Evolutionary conservation across 306 rosid genomes (phyloP).

Genomic region (cucumber (Cucumis sativus)): Cucumber_9930_V3 NC_026659.2:496001-496500

Average conservation of each 20-base stretch:
- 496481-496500: no score
- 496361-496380: background rate
- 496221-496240: slow-evolving; percentile 84
- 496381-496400: background rate
- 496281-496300: background rate
- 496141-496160: slow-evolving; percentile 72
- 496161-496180: slow-evolving; percentile 85
- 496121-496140: slow-evolving; percentile 29
- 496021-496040: background rate
- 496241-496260: slow-evolving; percentile 86
- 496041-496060: background rate
- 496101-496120: background rate
- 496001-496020: background rate
- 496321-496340: background rate
- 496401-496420: background rate
- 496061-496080: background rate
- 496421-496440: background rate
- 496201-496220: slow-evolving; percentile 77
- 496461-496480: no score
- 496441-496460: no score
- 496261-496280: background rate
- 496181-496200: slow-evolving; percentile 90
- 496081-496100: background rate
- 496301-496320: background rate
- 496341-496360: background rate